These are phyloP conservation scores for Linanthus parryae DNA, from an alignment of 148 eudicot species.

Conservation along the genomic window DNA sequence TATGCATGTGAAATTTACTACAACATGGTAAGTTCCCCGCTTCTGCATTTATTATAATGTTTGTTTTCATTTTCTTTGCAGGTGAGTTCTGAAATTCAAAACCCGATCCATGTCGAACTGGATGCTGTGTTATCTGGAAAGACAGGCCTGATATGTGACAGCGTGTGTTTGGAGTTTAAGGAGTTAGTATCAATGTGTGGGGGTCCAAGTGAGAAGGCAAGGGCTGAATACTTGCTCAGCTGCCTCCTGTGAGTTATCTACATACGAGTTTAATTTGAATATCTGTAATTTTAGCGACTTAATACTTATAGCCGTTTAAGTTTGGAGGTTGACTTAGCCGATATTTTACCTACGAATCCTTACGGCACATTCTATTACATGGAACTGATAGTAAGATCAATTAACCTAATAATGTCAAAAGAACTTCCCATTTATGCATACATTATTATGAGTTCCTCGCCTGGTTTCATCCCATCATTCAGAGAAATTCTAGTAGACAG, in stretches of 20 bases:
- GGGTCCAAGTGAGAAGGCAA: constrained; percentile 65
- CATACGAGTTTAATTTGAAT: neutral
- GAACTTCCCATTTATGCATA: too few relatives aligned
- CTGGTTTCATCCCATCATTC: too few relatives aligned
- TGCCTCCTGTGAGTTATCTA: constrained; percentile 51
- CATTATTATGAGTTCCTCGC: too few relatives aligned
- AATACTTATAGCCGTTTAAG: neutral
- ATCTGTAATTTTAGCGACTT: neutral
- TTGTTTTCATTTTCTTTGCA: constrained; percentile 17
- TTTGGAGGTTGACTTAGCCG: too few relatives aligned
- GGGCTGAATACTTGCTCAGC: constrained; percentile 53
- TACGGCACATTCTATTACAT: too few relatives aligned
- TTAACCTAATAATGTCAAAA: too few relatives aligned
- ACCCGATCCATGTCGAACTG: constrained; percentile 67
- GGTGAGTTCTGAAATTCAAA: constrained; percentile 66
- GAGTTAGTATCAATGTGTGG: constrained; percentile 84
- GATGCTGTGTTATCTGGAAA: constrained; percentile 32
- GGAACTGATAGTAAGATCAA: too few relatives aligned
- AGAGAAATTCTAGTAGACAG: too few relatives aligned
- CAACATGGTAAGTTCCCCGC: neutral
- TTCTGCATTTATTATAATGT: neutral
- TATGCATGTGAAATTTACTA: neutral
- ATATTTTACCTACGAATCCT: too few relatives aligned
- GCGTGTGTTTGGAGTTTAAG: constrained; percentile 65
- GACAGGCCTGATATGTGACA: constrained; percentile 66